Conservation (phyloP, 2,329 filamentous ascomycete genomes). For the Penicillium sp. region DNA sequence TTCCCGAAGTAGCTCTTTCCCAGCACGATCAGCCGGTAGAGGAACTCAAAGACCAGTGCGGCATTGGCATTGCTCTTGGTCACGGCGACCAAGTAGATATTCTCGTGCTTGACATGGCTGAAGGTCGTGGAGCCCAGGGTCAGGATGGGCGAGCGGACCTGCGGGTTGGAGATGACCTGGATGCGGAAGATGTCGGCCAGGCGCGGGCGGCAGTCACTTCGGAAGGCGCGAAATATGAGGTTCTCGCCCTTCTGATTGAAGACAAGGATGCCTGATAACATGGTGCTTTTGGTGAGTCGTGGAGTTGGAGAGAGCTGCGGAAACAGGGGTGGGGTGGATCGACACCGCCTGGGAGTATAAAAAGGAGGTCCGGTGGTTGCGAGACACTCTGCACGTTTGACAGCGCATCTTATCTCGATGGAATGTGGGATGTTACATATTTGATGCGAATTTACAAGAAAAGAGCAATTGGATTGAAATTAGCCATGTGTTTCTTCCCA, state of each 20-base stretch:
- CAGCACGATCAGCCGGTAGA: slow-evolving; percentile 86
- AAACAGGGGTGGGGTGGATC: slow-evolving; percentile 17
- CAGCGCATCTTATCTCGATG: background rate
- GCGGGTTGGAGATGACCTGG: slow-evolving; percentile 97
- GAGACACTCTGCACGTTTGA: background rate
- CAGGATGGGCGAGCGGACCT: slow-evolving; percentile 95
- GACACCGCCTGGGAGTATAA: slow-evolving; percentile 20
- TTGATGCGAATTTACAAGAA: too few species aligned
- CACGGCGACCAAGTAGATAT: slow-evolving; percentile 96
- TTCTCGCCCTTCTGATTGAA: slow-evolving; percentile 99
- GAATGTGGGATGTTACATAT: background rate
- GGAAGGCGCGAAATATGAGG: slow-evolving; percentile 98
- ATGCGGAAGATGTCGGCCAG: slow-evolving; percentile 99
- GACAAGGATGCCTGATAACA: slow-evolving; percentile 95
- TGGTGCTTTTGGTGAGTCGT: slow-evolving; percentile 50
- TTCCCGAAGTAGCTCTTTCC: slow-evolving; percentile 98
- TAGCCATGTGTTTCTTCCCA: background rate
- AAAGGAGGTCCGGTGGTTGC: slow-evolving; percentile 3
- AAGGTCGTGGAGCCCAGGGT: slow-evolving; percentile 98
- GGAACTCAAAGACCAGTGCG: slow-evolving; percentile 94
- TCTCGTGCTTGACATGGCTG: slow-evolving; percentile 99
- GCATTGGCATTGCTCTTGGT: slow-evolving; percentile 99
- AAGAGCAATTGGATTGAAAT: background rate
- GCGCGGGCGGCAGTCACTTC: slow-evolving; percentile 95
- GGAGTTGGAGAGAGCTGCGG: slow-evolving; percentile 15